Evolutionary conservation across 2,329 filamentous ascomycete species (phyloP), one percentile per base, ranked within the genome.

Genomic region (Venturia oleaginea): DNA sequence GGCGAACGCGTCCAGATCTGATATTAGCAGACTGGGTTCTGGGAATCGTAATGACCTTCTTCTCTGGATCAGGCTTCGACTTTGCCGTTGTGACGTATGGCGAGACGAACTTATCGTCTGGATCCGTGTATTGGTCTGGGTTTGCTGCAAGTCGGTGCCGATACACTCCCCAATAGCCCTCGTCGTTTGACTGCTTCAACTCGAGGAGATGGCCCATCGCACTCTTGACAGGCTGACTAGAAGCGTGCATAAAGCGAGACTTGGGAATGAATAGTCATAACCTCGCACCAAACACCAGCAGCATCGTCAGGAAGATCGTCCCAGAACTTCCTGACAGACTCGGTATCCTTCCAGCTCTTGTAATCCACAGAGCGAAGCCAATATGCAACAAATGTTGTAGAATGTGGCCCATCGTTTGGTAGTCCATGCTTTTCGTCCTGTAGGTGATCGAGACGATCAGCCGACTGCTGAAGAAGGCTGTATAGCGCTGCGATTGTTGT

Each of bases 281-380:
- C 51, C 30, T 57, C 51, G 8, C 51, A 30, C 51, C 51, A 57
- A 34, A 57, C 51, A 57, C 51, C 51, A 57, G 51, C 51, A 57
- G 51, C 51, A 57, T 57, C 51, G 17, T 57, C 51, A 34, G 51
- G 30, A 34, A 57, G 51, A 19, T 57, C 51, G 19, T 34, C 11
- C 51, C 51, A 57, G 11, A 32, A 57, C 19, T 34, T 34, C 51
- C 13, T 32, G 19, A 57, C 51, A 7, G 51, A 19, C 8, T 57
- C 51, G 19, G 30, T 57, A 19, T 34, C 6, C 17, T n/a, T 57
- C 51, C 51, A 57, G 15, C 51, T 19, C 19, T 57, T 19, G 27
- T 57, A 57, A 7, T 57, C 51, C 51, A 34, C 51, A 30, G 51
- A 32, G 19, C 51, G 51, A 32, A 57, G 51, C 51, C 51, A 57